phyloP scores from a whole-genome alignment of 257 asterid species.

The Solanum clarkiae region DNA sequence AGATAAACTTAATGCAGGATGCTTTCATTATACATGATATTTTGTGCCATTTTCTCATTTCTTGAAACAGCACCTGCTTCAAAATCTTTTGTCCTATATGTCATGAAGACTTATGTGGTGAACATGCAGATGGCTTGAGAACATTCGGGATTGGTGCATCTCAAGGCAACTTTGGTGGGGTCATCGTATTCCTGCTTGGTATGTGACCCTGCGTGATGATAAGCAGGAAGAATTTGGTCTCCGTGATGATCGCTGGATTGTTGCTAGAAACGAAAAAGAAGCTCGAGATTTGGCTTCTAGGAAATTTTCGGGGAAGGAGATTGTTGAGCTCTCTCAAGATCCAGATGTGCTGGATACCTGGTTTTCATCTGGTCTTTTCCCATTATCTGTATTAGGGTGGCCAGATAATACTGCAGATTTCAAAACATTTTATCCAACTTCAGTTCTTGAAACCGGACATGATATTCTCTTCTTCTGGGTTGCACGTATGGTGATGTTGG shows the following conservation, averaged over 20 bases:
- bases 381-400: slow-evolving; percentile 87
- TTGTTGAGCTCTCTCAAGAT: slow-evolving; percentile 55
- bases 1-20: neutral
- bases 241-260: slow-evolving; percentile 67
- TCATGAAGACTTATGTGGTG: neutral
- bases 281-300: slow-evolving; percentile 53
- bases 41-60: neutral
- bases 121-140: slow-evolving; percentile 87
- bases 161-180: slow-evolving; percentile 99
- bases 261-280: slow-evolving; percentile 62
- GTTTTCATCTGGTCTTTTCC: slow-evolving; percentile 95
- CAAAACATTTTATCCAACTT: slow-evolving; percentile 69
- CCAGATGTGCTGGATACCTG: slow-evolving; percentile 96
- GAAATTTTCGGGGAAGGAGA: slow-evolving; percentile 46
- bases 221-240: slow-evolving; percentile 61
- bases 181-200: slow-evolving; percentile 93
- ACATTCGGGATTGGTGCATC: slow-evolving; percentile 95
- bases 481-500: slow-evolving; percentile 98
- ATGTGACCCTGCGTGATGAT: slow-evolving; percentile 59
- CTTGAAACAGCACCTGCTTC: neutral
- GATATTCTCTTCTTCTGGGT: slow-evolving; percentile 96
- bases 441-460: slow-evolving; percentile 93
- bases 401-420: slow-evolving; percentile 82
- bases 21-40: neutral
- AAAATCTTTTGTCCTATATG: neutral